phyloP scores from a whole-genome alignment of 2,329 filamentous ascomycete genomes.

The Colletotrichum salicis region DNA sequence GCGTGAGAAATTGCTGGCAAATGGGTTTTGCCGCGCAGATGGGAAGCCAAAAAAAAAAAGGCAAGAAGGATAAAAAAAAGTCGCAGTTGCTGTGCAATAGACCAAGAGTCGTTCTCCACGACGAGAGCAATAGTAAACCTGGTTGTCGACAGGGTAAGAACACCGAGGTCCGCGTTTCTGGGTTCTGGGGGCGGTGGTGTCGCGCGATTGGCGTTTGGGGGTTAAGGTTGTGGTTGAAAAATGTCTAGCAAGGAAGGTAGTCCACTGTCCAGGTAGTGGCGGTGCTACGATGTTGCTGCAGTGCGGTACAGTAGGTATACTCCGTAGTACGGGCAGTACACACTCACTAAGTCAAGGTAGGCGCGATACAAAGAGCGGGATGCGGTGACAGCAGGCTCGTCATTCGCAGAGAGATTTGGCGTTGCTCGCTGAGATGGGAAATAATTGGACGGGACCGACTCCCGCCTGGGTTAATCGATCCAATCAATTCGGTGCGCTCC shows the following conservation, averaged over 20 bases:
- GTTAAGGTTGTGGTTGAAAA: neutral
- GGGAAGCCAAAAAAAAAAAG: neutral
- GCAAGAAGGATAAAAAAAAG: neutral
- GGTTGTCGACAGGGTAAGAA: neutral
- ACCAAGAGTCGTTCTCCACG: neutral
- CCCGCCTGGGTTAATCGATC: slow-evolving; percentile 14
- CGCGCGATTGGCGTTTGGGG: slow-evolving; percentile 7
- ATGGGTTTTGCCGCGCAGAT: neutral
- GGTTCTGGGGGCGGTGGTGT: neutral
- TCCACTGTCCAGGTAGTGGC: neutral
- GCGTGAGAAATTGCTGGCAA: neutral
- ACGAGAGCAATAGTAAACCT: neutral
- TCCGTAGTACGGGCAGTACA: too few species aligned
- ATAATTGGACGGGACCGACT: slow-evolving; percentile 24
- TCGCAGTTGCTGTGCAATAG: neutral
- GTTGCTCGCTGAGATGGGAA: slow-evolving; percentile 8
- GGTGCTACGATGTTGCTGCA: slow-evolving; percentile 4
- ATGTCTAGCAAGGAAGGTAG: neutral
- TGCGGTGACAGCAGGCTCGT: slow-evolving; percentile 27
- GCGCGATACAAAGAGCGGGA: neutral
- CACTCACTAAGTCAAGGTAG: too few species aligned
- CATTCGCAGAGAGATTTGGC: slow-evolving; percentile 8
- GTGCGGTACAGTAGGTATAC: neutral
- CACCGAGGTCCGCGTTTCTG: slow-evolving; percentile 1
- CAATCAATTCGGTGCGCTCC: slow-evolving; percentile 26